A percentile compares a stretch with the other conserved stretches of the same genome.
Conservation (phyloP, 345 rosid species). For the Eucalyptus sideroxylon region DNA sequence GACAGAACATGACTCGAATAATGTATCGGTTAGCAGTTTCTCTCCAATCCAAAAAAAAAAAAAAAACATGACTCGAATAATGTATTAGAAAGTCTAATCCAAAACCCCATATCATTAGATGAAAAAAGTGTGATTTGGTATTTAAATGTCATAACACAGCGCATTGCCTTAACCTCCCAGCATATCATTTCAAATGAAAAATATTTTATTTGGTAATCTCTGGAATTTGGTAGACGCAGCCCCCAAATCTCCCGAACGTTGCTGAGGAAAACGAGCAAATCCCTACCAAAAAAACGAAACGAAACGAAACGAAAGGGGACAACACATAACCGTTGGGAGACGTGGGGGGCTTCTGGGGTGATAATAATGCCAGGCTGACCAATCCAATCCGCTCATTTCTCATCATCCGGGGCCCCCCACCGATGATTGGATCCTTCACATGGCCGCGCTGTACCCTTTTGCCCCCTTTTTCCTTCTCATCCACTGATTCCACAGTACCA, state of each 20-base stretch:
- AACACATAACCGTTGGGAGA: not conserved
- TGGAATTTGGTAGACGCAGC: not conserved
- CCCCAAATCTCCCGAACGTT: not conserved
- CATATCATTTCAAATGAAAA: not conserved
- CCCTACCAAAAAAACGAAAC: not conserved
- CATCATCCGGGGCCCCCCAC: not conserved
- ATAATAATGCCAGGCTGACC: not conserved
- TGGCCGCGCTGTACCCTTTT: not conserved
- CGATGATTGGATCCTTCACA: not conserved
- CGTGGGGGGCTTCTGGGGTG: not conserved
- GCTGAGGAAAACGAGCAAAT: not conserved
- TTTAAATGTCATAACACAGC: not conserved
- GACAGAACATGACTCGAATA: fast-evolving
- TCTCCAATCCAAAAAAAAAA: no score
- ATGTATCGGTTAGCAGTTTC: no score
- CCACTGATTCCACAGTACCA: not conserved
- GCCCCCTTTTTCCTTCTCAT: not conserved
- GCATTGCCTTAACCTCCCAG: not conserved
- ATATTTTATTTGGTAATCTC: not conserved
- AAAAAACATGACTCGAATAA: fast-evolving
- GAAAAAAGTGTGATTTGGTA: no score
- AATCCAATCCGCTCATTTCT: not conserved
- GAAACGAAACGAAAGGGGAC: not conserved
- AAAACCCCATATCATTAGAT: no score
- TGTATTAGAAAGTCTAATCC: fast-evolving